phyloP scores from a whole-genome alignment of 768 basidiomycete genomes.

The Amyloporia xantha region DNA sequence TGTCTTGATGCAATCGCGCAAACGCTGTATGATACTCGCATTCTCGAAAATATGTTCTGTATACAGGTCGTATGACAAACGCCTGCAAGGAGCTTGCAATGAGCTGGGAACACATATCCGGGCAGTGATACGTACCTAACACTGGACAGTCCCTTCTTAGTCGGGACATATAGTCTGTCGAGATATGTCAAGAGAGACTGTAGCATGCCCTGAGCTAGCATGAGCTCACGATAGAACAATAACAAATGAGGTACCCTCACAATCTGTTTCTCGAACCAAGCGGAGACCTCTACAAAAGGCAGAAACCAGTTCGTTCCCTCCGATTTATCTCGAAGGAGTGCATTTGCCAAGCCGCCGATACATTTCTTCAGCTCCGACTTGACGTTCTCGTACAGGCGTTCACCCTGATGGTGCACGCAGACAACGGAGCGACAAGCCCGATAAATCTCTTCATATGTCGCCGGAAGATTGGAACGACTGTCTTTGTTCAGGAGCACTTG shows the following conservation, averaged over 20 bases:
- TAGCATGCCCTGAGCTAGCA: conserved; percentile 40
- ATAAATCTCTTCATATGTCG: conserved; percentile 54
- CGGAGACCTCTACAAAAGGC: conserved; percentile 47
- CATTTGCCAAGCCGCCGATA: conserved; percentile 32
- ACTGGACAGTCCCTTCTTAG: conserved; percentile 29
- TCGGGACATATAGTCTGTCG: conserved; percentile 57
- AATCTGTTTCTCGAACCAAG: conserved; percentile 60
- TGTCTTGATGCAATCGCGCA: conserved; percentile 38
- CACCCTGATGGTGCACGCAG: conserved; percentile 43
- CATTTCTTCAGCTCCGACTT: conserved; percentile 56
- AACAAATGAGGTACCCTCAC: conserved; percentile 31
- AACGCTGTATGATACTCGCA: conserved; percentile 32
- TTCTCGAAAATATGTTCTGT: conserved; percentile 44
- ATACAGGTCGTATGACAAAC: conserved; percentile 55
- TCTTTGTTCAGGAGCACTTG: conserved; percentile 30
- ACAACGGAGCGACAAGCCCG: conserved; percentile 51
- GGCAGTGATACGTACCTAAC: conserved; percentile 48
- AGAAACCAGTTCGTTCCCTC: conserved; percentile 47
- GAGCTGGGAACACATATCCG: too few relatives aligned
- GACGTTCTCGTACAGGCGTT: conserved; percentile 51
- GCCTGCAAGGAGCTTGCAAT: too few relatives aligned
- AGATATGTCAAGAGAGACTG: conserved; percentile 63
- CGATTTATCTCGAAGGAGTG: conserved; percentile 25
- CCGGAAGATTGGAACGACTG: conserved; percentile 29
- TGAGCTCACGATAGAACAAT: conserved; percentile 4